Evolutionary conservation across 2,329 filamentous ascomycete genomes (phyloP), one percentile per base, ranked within the genome.

Genomic region (Alternaria dauci): DNA sequence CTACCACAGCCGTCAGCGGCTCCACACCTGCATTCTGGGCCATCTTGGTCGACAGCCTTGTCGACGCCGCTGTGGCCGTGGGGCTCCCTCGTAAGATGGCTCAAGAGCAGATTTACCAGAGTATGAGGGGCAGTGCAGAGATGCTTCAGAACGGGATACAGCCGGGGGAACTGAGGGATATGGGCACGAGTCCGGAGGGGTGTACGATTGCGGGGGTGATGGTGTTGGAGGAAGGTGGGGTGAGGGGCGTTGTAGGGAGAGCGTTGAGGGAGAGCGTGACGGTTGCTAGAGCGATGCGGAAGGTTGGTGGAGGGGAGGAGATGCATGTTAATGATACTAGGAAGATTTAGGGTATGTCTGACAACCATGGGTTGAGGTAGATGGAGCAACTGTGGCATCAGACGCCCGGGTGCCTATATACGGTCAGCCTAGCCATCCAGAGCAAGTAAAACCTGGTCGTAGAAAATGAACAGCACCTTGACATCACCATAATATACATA

Each of bases 261-360:
- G 81, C 81, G 1, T 69, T 85, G 14, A 71, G 83, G n/a, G 82
- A 84, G 62, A 80, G 82, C 11, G 81, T 83, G 0, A 83, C 81
- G 6, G 73, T 83, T 59, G 81, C 82, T 14, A 70, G 81, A 5
- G 59, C 78, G 23, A 82, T 83, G 80, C 80, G 74, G 16, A 67
- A 39, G 1, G 63, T n/a, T 1, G 52, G 52, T 2, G 42, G 30
- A n/a, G 51, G 53, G 25, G 76, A 68, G 1, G 69, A 66, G 2
- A 59, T 70, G 11, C 81, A 82, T 65, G 74, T 82, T 0, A 82
- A 82, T 53, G 80, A 82, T 61, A 83, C 79, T 14, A 61, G 81
- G 36, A 55, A 39, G 34, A 28, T 16, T 1, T 48, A 23, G 30
- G 14, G 9, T 20, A 1, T 8, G n/a, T 11, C 16, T 12, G 11